These are phyloP conservation scores for Paramarasmius palmivorus DNA, from an alignment of 1,284 basidiomycete species.

Conservation along the genomic window DNA sequence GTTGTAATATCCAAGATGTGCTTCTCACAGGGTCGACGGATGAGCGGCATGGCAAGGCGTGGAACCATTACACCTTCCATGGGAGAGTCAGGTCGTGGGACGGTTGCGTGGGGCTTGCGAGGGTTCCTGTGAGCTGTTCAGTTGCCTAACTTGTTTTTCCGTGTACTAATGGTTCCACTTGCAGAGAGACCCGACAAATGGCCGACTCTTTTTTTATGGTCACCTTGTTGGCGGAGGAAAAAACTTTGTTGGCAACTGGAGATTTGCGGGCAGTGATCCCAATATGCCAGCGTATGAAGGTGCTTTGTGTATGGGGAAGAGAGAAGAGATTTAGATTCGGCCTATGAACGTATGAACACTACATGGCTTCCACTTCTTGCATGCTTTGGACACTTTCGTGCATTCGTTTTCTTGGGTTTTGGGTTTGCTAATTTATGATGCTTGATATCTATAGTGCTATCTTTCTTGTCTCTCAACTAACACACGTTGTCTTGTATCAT, in stretches of 20 bases:
- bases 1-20: constrained; percentile 54
- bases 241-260: constrained; percentile 73
- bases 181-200: constrained; percentile 26
- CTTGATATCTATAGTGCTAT: too few relatives aligned
- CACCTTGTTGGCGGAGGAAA: constrained; percentile 58
- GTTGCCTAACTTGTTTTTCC: background rate
- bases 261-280: constrained; percentile 39
- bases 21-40: constrained; percentile 65
- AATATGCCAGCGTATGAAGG: constrained; percentile 52
- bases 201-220: constrained; percentile 63
- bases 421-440: too few relatives aligned
- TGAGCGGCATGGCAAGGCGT: constrained; percentile 53
- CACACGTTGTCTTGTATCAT: too few relatives aligned
- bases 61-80: constrained; percentile 59
- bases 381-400: too few relatives aligned
- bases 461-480: too few relatives aligned
- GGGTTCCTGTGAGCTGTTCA: constrained; percentile 40
- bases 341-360: too few relatives aligned
- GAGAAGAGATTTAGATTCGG: constrained; percentile 27
- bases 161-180: background rate
- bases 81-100: constrained; percentile 70
- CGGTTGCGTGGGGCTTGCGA: constrained; percentile 63
- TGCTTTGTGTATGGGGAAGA: constrained; percentile 53
- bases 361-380: too few relatives aligned
- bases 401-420: too few relatives aligned